phyloP scores from a whole-genome alignment of 805 yeast genomes.

The Lipomyces yamadae region DNA sequence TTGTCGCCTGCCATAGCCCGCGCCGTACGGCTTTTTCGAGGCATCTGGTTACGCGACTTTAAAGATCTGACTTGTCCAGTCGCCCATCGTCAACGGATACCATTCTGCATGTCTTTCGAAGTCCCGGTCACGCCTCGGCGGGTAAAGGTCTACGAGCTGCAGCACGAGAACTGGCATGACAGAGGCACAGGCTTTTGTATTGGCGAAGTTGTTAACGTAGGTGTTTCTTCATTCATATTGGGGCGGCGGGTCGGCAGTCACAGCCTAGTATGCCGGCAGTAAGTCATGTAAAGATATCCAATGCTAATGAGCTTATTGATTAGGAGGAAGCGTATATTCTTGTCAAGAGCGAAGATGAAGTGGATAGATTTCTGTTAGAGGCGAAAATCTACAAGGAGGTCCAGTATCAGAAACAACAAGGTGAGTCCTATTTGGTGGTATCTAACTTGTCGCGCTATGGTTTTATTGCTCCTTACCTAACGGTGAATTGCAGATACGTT shows the following conservation, averaged over 20 bases:
- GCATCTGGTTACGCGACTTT: neutral
- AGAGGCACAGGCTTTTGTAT: constrained; percentile 89
- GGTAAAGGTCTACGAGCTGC: constrained; percentile 87
- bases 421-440: constrained; percentile 11
- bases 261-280: neutral
- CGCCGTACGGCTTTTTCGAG: neutral
- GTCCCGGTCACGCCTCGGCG: constrained; percentile 62
- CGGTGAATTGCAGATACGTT: constrained; percentile 62
- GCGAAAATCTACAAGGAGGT: constrained; percentile 72
- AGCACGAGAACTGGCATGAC: constrained; percentile 85
- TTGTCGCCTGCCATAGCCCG: neutral
- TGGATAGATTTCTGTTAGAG: constrained; percentile 62
- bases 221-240: neutral
- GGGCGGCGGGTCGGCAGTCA: neutral
- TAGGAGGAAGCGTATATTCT: constrained; percentile 56
- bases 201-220: constrained; percentile 59
- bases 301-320: neutral
- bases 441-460: neutral
- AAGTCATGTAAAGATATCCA: neutral
- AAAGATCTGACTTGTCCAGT: neutral
- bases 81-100: neutral
- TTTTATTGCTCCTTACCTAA: neutral
- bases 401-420: constrained; percentile 88
- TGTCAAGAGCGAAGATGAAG: constrained; percentile 72
- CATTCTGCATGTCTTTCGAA: constrained; percentile 37